Conservation (phyloP, 208 protist genomes). For the Angomonas deanei region DNA sequence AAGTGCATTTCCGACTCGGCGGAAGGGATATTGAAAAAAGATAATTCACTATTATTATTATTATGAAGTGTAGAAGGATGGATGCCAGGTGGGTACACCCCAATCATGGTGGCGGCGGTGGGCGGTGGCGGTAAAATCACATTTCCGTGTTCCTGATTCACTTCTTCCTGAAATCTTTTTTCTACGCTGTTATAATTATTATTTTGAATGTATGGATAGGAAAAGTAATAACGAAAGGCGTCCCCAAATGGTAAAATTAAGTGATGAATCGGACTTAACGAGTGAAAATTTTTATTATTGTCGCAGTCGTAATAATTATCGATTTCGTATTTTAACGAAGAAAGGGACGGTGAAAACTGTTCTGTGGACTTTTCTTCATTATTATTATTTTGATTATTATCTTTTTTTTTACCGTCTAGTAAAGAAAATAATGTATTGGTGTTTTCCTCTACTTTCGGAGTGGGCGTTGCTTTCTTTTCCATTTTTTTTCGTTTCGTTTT, state of each 20-base stretch:
- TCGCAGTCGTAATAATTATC: not conserved
- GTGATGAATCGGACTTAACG: not conserved
- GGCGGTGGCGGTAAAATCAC: not conserved
- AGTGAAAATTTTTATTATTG: not conserved
- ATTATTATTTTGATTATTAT: conserved; percentile 8
- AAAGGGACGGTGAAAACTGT: not conserved
- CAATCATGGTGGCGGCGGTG: not conserved
- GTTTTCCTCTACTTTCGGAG: too few species aligned
- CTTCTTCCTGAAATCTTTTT: too few species aligned
- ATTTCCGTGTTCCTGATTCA: not conserved
- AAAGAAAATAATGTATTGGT: not conserved
- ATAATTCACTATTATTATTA: conserved; percentile 1
- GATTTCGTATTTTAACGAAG: not conserved
- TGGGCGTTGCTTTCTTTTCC: not conserved
- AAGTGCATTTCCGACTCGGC: too few species aligned
- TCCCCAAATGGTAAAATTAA: not conserved
- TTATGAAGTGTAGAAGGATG: not conserved
- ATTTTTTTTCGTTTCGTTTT: not conserved
- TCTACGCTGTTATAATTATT: conserved; percentile 4
- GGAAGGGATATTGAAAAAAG: too few species aligned
- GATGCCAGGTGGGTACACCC: not conserved
- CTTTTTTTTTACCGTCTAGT: not conserved
- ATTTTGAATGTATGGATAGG: not conserved
- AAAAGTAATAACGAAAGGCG: not conserved
- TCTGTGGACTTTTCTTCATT: not conserved